These are phyloP conservation scores for Cladosporium sphaerospermum DNA, from an alignment of 2,329 filamentous ascomycete species.

Conservation along the genomic window DNA sequence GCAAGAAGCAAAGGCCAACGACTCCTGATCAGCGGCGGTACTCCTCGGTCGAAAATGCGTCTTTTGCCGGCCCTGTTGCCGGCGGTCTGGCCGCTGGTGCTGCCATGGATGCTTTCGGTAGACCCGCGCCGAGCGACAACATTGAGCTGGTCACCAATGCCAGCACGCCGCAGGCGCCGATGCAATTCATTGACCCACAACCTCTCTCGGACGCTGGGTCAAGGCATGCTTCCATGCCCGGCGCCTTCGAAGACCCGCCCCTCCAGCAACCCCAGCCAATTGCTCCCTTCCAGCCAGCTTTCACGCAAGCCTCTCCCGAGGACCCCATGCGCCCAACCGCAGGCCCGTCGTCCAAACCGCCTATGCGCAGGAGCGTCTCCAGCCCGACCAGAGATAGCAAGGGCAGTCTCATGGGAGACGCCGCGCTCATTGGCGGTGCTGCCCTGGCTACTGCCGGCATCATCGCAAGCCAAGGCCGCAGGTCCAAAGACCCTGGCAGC, in stretches of 20 bases:
- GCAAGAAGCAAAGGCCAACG: constrained; percentile 28
- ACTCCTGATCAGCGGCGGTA: constrained; percentile 13
- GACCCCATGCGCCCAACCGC: constrained; percentile 5
- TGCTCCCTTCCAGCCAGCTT: constrained; percentile 50
- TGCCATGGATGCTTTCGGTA: constrained; percentile 38
- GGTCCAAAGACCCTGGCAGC: constrained; percentile 34
- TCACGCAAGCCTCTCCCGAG: constrained; percentile 19
- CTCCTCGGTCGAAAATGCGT: constrained; percentile 23
- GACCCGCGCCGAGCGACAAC: constrained; percentile 13
- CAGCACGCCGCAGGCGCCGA: constrained; percentile 44
- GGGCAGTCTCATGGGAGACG: constrained; percentile 29
- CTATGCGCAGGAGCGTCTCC: constrained; percentile 31
- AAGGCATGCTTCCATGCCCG: constrained; percentile 24
- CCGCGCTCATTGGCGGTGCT: constrained; percentile 38
- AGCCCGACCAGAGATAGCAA: constrained; percentile 26
- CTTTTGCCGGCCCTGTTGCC: constrained; percentile 34
- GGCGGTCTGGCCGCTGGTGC: constrained; percentile 39
- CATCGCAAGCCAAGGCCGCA: constrained; percentile 24
- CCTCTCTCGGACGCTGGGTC: constrained; percentile 60
- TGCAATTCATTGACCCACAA: constrained; percentile 62
- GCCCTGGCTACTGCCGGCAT: constrained; percentile 33
- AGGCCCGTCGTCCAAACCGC: constrained; percentile 28
- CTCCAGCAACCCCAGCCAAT: constrained; percentile 84
- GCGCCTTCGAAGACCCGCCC: constrained; percentile 48
- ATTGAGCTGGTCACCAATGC: constrained; percentile 41